Conservation (phyloP, 176 grass and related monocot species). For the Zoysia pacifica region DNA sequence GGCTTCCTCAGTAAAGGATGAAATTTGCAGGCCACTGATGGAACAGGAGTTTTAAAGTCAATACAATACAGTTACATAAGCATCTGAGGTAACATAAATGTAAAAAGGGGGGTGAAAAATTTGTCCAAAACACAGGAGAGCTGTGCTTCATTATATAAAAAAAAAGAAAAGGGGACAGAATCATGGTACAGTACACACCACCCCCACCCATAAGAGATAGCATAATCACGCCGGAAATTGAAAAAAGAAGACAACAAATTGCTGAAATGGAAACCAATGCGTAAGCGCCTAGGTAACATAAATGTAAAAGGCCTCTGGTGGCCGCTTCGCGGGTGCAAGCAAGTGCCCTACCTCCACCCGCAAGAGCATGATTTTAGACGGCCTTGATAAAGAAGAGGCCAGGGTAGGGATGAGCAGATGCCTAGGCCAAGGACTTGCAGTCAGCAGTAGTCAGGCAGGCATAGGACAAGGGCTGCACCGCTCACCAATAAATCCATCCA, state of each 20-base stretch:
- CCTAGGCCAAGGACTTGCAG: not conserved
- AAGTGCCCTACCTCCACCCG: not conserved
- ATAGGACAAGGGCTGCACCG: not conserved
- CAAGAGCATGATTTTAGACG: not conserved
- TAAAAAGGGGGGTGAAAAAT: not conserved
- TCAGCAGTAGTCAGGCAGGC: not conserved
- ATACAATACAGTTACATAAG: not conserved
- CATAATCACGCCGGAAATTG: not conserved
- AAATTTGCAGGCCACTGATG: not conserved
- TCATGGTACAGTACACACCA: no score
- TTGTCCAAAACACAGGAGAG: no score
- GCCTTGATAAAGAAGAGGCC: not conserved
- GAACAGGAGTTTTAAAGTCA: not conserved
- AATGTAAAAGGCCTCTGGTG: not conserved
- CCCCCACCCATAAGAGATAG: no score
- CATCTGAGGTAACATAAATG: not conserved
- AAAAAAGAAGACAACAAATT: constrained; percentile 1
- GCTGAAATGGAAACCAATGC: not conserved
- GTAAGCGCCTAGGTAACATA: no score
- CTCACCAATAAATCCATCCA: not conserved
- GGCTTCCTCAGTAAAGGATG: constrained; percentile 13
- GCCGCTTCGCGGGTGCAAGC: not conserved
- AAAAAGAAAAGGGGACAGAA: not conserved
- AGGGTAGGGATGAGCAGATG: not conserved
- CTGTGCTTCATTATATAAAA: no score